Conservation (phyloP, 2,329 filamentous ascomycete species). For the Beauveria caledonica region DNA sequence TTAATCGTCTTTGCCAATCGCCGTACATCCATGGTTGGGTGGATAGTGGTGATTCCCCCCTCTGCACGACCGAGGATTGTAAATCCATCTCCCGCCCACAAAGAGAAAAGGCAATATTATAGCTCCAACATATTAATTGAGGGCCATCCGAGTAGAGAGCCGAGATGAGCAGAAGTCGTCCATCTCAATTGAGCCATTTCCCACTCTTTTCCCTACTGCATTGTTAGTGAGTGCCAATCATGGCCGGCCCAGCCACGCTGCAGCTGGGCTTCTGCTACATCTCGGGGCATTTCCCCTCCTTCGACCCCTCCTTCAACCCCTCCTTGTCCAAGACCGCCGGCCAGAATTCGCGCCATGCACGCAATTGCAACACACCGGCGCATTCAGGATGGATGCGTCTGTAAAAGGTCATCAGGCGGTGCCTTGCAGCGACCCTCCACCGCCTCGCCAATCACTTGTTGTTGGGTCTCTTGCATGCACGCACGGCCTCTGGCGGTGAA, state of each 20-base stretch:
- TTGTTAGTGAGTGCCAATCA: not conserved
- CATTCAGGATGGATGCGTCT: not conserved
- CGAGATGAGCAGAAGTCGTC: not conserved
- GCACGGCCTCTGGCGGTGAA: conserved; percentile 11
- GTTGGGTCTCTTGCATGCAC: conserved; percentile 2
- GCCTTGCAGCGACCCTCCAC: not conserved
- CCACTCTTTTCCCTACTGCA: not conserved
- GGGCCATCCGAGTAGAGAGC: not conserved
- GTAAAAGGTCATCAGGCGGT: not conserved
- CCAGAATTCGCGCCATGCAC: not conserved
- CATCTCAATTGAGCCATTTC: not conserved
- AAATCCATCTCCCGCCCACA: too few relatives aligned
- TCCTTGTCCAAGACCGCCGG: not conserved
- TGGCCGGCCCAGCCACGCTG: not conserved
- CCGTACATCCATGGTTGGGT: too few relatives aligned
- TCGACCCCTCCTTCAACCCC: not conserved
- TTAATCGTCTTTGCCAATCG: not conserved
- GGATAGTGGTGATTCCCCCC: not conserved
- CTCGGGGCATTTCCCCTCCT: not conserved
- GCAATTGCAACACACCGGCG: not conserved
- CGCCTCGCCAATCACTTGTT: not conserved
- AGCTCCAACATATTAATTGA: too few relatives aligned
- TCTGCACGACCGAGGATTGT: not conserved
- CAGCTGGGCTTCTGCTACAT: not conserved
- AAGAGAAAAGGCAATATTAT: too few relatives aligned